A percentile compares a stretch with the other conserved stretches of the same genome.
Conservation (phyloP, 2,329 filamentous ascomycete species). For the Colletotrichum lindemuthianum region DNA sequence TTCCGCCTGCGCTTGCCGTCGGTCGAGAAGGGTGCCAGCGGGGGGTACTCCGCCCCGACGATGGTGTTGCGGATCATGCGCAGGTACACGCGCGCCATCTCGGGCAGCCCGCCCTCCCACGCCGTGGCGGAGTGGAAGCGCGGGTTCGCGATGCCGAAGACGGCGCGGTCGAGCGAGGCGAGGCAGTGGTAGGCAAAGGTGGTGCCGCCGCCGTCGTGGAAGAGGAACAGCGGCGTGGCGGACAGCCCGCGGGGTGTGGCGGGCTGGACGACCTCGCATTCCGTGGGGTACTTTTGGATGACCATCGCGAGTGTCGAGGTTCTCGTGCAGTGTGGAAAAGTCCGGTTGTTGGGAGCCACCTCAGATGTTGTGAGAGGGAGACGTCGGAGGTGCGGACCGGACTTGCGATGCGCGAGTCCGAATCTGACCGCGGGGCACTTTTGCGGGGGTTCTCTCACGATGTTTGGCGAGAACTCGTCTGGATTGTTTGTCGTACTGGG, state of each 20-base stretch:
- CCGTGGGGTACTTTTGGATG: conserved; percentile 5
- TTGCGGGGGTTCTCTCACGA: too few relatives aligned
- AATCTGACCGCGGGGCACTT: too few relatives aligned
- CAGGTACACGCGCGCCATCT: conserved; percentile 65
- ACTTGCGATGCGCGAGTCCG: neutral
- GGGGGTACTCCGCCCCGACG: conserved; percentile 27
- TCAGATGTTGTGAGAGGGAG: neutral
- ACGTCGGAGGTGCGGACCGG: neutral
- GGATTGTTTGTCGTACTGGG: too few relatives aligned
- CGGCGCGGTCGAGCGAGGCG: conserved; percentile 55
- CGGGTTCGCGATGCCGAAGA: conserved; percentile 67
- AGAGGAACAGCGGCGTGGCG: conserved; percentile 61
- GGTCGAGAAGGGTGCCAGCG: conserved; percentile 39
- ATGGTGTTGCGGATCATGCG: conserved; percentile 54
- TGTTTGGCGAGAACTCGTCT: too few relatives aligned
- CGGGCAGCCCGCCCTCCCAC: conserved; percentile 62
- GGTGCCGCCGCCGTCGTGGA: conserved; percentile 71
- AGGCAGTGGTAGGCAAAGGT: conserved; percentile 67
- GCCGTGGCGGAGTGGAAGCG: conserved; percentile 56
- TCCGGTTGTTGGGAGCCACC: neutral
- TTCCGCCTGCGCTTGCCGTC: conserved; percentile 38
- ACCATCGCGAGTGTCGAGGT: neutral
- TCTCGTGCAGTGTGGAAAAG: neutral
- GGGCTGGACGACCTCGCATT: conserved; percentile 35
- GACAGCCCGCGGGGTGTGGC: conserved; percentile 21